A percentile compares a stretch with the other conserved stretches of the same genome.
Conservation (phyloP, 441 rosid genomes). For the Adansonia rubrostipa region DNA sequence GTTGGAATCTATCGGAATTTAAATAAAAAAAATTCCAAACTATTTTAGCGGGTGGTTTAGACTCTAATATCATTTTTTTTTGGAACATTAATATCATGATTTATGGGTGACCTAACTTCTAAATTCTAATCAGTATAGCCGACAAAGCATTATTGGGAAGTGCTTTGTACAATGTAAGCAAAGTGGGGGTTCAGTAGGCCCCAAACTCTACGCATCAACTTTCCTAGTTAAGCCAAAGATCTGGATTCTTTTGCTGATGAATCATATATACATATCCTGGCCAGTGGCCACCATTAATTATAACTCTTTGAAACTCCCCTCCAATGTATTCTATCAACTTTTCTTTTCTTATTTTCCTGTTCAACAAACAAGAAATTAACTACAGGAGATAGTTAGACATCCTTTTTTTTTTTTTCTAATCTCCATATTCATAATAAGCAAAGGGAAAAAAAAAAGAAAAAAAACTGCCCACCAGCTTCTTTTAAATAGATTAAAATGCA, state of each 20-base stretch:
- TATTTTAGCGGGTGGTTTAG: neutral
- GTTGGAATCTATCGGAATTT: no score
- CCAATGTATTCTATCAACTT: slow-evolving; percentile 45
- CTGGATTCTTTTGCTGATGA: slow-evolving; percentile 60
- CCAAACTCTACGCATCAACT: slow-evolving; percentile 58
- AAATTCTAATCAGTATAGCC: slow-evolving; percentile 57
- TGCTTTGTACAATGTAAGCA: slow-evolving; percentile 38
- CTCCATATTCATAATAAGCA: slow-evolving; percentile 44
- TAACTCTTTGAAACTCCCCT: slow-evolving; percentile 45
- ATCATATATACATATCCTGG: slow-evolving; percentile 53
- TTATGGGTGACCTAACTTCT: slow-evolving; percentile 71
- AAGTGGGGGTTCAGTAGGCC: slow-evolving; percentile 36
- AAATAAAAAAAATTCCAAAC: neutral
- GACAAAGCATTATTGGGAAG: slow-evolving; percentile 82
- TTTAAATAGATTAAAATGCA: neutral
- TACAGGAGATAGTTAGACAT: slow-evolving; percentile 40
- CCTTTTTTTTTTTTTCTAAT: slow-evolving; percentile 37
- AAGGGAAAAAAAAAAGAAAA: slow-evolving; percentile 2
- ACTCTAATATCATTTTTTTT: no score
- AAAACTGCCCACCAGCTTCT: slow-evolving; percentile 43
- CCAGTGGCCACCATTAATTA: slow-evolving; percentile 49
- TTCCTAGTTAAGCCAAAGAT: slow-evolving; percentile 73
- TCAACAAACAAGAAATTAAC: slow-evolving; percentile 20
- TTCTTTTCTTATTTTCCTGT: slow-evolving; percentile 3
- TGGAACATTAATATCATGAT: slow-evolving; percentile 34